These are phyloP conservation scores for Achlya hypogyna DNA, from an alignment of 352 stramenopile genomes.

Conservation along the genomic window DNA sequence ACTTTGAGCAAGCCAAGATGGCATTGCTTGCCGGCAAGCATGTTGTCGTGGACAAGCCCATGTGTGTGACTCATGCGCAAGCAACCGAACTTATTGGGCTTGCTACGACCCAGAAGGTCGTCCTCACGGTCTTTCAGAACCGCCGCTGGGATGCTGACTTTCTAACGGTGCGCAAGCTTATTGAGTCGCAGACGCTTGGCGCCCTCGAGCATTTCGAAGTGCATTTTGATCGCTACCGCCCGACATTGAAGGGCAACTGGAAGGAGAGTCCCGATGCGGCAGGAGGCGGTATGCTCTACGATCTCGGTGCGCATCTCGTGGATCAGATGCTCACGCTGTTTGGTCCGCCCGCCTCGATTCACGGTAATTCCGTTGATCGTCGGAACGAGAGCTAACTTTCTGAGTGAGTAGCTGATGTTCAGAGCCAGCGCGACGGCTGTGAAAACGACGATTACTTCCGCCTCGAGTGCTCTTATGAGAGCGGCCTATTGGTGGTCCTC, in stretches of 20 bases:
- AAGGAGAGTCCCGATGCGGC: conserved; percentile 45
- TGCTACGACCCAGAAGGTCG: conserved; percentile 38
- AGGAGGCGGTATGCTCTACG: conserved; percentile 57
- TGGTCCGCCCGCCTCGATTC: conserved; percentile 35
- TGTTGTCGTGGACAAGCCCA: conserved; percentile 67
- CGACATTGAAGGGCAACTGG: conserved; percentile 67
- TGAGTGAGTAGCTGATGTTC: conserved; percentile 34
- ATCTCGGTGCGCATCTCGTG: conserved; percentile 55
- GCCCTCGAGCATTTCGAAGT: conserved; percentile 47
- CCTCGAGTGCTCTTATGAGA: conserved; percentile 50
- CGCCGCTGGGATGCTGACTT: conserved; percentile 70
- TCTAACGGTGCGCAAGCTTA: conserved; percentile 40
- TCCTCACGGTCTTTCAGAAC: conserved; percentile 75
- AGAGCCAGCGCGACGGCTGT: conserved; percentile 58
- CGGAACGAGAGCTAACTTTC: not conserved
- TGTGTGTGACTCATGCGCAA: conserved; percentile 45
- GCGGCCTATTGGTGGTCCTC: conserved; percentile 43
- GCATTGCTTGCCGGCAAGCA: conserved; percentile 61
- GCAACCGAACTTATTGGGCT: conserved; percentile 41
- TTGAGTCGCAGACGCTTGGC: conserved; percentile 40
- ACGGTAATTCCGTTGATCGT: not conserved
- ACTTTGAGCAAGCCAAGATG: conserved; percentile 68
- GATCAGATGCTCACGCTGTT: conserved; percentile 64
- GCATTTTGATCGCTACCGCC: conserved; percentile 56
- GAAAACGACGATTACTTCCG: conserved; percentile 70